A percentile compares a stretch with the other conserved stretches of the same genome.
phyloP scores from a whole-genome alignment of 345 rosid species.

The Populus tremula region DNA sequence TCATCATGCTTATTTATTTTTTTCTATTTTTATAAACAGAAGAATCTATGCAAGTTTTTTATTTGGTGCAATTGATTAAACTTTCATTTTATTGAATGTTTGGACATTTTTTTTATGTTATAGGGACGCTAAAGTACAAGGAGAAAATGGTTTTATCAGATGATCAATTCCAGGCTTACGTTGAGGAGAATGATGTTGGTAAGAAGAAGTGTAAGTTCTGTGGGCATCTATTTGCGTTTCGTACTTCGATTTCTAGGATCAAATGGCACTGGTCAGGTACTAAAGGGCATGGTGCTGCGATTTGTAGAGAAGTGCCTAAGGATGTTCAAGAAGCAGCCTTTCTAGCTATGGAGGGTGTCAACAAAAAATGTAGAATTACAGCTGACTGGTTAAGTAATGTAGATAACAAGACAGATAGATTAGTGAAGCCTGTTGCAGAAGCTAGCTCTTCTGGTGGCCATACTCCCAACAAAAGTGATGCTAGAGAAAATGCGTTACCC shows the following conservation, averaged over 20 bases:
- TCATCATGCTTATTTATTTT: no score
- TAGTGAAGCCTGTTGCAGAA: neutral
- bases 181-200: neutral
- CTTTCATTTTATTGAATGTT: no score
- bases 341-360: neutral
- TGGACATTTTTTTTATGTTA: neutral
- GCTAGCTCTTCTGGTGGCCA: neutral
- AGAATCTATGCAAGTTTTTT: neutral
- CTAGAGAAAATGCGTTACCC: neutral
- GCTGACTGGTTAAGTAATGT: neutral
- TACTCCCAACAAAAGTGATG: neutral
- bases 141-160: neutral
- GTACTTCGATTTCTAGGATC: neutral
- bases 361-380: neutral
- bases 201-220: neutral
- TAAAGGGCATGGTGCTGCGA: neutral
- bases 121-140: neutral
- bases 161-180: neutral
- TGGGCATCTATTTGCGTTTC: neutral
- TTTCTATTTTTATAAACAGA: no score
- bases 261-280: neutral
- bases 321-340: neutral
- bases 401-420: neutral
- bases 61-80: no score
- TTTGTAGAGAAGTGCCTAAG: neutral